Percentiles rank a stretch among this genome's conserved stretches.
Evolutionary conservation across 2,329 filamentous ascomycete genomes (phyloP).

Genomic region (Aspergillus udagawae): DNA sequence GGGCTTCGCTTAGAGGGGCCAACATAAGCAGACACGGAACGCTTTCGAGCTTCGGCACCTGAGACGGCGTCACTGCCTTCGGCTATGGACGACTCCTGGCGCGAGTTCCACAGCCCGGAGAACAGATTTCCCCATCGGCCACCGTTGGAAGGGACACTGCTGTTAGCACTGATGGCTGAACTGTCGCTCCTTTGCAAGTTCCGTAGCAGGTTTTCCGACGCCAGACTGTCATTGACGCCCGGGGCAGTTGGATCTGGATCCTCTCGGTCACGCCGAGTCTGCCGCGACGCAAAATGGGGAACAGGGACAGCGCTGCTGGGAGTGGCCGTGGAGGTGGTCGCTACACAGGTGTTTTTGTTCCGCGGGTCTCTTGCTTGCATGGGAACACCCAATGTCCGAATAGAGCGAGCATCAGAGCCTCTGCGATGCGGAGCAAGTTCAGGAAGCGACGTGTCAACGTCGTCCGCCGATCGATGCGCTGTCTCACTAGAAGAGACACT

Average conservation of each 20-base stretch:
- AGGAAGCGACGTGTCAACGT: constrained; percentile 23
- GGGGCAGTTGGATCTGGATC: constrained; percentile 19
- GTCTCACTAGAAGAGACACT: constrained; percentile 45
- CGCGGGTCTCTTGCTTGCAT: constrained; percentile 44
- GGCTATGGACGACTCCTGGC: constrained; percentile 44
- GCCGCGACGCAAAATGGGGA: constrained; percentile 49
- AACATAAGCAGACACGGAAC: constrained; percentile 25
- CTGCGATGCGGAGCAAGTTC: constrained; percentile 29
- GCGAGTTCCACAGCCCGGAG: constrained; percentile 53
- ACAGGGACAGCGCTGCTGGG: constrained; percentile 49
- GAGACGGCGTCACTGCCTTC: constrained; percentile 28
- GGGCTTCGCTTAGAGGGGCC: constrained; percentile 22
- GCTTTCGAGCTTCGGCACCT: constrained; percentile 22
- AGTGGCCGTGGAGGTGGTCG: constrained; percentile 50
- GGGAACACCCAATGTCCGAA: constrained; percentile 40
- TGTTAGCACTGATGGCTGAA: constrained; percentile 43
- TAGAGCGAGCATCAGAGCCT: constrained; percentile 43
- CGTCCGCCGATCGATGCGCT: constrained; percentile 31
- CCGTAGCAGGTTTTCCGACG: constrained; percentile 53
- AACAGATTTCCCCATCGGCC: constrained; percentile 56
- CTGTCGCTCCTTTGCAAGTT: constrained; percentile 53
- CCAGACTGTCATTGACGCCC: constrained; percentile 41
- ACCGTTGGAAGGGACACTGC: constrained; percentile 43
- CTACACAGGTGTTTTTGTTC: constrained; percentile 46
- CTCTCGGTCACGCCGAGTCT: constrained; percentile 27